These are phyloP conservation scores for Fusarium foetens DNA, from an alignment of 2,329 filamentous ascomycete species.

Conservation along the genomic window DNA sequence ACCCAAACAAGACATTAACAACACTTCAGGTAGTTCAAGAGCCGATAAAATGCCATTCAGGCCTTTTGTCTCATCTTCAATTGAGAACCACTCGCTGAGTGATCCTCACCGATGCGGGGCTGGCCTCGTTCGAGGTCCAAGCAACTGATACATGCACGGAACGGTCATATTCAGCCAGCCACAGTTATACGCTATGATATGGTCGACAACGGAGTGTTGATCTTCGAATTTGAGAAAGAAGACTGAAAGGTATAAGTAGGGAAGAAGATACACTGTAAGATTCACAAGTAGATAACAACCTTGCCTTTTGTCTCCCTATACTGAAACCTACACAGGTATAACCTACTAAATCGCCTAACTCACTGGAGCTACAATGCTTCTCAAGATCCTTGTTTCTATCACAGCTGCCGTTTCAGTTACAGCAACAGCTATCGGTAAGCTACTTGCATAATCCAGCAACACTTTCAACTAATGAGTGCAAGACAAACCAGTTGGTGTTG, in stretches of 20 bases:
- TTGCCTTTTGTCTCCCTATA: background rate
- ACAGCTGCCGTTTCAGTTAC: background rate
- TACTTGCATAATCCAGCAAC: accelerated
- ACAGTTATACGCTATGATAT: background rate
- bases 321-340: background rate
- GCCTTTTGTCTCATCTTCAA: background rate
- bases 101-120: background rate
- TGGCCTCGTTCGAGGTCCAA: background rate
- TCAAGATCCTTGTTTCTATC: background rate
- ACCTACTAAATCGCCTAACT: background rate
- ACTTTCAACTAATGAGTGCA: background rate
- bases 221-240: background rate
- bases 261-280: background rate
- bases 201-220: background rate
- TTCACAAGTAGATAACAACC: accelerated
- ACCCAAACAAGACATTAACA: background rate
- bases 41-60: background rate
- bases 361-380: background rate
- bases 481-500: background rate
- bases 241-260: background rate
- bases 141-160: background rate
- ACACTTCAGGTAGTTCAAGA: background rate
- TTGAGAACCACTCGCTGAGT: background rate
- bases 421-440: background rate
- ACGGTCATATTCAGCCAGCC: background rate